A percentile compares a stretch with the other conserved stretches of the same genome.
These are phyloP conservation scores for Pleurotus tuber-regium DNA, from an alignment of 768 basidiomycete genomes.

Conservation along the genomic window DNA sequence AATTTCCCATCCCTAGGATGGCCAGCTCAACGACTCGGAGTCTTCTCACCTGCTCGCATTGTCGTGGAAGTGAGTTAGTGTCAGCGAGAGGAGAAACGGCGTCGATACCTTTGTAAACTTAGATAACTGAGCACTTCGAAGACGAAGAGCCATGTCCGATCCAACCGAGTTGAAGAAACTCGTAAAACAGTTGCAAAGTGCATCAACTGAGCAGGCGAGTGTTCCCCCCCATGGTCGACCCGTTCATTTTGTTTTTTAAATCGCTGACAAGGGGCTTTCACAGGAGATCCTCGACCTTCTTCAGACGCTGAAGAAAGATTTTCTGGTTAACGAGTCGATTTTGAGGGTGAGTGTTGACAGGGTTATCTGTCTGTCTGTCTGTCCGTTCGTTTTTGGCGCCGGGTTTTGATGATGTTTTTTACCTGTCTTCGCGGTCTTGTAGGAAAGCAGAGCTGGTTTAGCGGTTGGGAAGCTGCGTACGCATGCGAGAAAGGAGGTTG, in stretches of 20 bases:
- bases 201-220: slow-evolving; percentile 52
- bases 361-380: slow-evolving; percentile 24
- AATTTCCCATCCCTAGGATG: too few relatives aligned
- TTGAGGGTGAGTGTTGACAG: slow-evolving; percentile 63
- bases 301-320: slow-evolving; percentile 60
- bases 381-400: slow-evolving; percentile 59
- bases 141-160: slow-evolving; percentile 37
- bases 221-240: slow-evolving; percentile 30
- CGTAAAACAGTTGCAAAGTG: slow-evolving; percentile 74
- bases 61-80: too few relatives aligned
- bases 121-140: background rate
- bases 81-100: background rate
- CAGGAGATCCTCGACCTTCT: slow-evolving; percentile 68
- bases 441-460: slow-evolving; percentile 94
- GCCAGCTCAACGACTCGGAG: too few relatives aligned
- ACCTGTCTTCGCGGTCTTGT: slow-evolving; percentile 18
- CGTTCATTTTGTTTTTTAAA: slow-evolving; percentile 35
- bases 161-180: slow-evolving; percentile 73
- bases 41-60: too few relatives aligned
- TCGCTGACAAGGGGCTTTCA: slow-evolving; percentile 21
- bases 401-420: slow-evolving; percentile 40
- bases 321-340: slow-evolving; percentile 66
- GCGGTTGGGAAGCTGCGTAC: slow-evolving; percentile 87
- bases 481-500: slow-evolving; percentile 67
- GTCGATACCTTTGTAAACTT: background rate